Evolutionary conservation across 495 filamentous ascomycete genomes (phyloP), one percentile per base, ranked within the genome.

Genomic region (Penicillium macrosclerotiorum): DNA sequence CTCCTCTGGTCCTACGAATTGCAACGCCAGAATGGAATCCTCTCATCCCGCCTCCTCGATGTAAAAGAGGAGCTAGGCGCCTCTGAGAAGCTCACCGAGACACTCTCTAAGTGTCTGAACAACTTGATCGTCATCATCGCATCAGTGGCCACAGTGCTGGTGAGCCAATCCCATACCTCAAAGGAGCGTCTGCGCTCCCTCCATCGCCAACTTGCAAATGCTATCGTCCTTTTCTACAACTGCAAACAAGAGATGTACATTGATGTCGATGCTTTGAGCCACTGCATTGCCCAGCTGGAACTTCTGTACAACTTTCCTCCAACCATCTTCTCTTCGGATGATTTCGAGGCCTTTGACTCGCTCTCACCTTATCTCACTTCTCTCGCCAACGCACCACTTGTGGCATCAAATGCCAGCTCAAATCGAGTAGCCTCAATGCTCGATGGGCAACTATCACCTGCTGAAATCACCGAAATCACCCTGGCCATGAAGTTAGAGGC

Each of bases 1-100:
- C 52, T 68, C 25, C 60, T 71, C 33, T 69, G 65, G 65, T 59
- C 59, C 6, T 55, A 66, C 42, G 49, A 69, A 43, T 46, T 69
- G 19, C 62, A 59, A 8, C 62, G 62, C 12, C 60, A 71, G 51
- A 62, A 68, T 43, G 37, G 23, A 16, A 16, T 31, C 1, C 37
- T 60, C 11, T 29, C 42, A 5, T 32, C 39, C 6, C 39, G 13
- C 3, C 29, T 60, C 6, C 29, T 47, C 8, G 19, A 45, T 12
- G 18, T 55, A 7, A 36, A 26, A 4, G 13, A 41, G n/a, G 51
- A 44, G 14, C 23, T 55, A 0, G 5, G 36, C 8, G 20, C 24
- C 7, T 20, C 22, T 8, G 24, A 42, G 23, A 14, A 36, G 23
- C 37, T 46, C 12, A 26, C 24, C 4, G 23, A 36, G 8, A 5